Percentiles rank a stretch among this genome's conserved stretches.
phyloP scores from a whole-genome alignment of 2,329 filamentous ascomycete genomes.

The Claviceps maximensis region DNA sequence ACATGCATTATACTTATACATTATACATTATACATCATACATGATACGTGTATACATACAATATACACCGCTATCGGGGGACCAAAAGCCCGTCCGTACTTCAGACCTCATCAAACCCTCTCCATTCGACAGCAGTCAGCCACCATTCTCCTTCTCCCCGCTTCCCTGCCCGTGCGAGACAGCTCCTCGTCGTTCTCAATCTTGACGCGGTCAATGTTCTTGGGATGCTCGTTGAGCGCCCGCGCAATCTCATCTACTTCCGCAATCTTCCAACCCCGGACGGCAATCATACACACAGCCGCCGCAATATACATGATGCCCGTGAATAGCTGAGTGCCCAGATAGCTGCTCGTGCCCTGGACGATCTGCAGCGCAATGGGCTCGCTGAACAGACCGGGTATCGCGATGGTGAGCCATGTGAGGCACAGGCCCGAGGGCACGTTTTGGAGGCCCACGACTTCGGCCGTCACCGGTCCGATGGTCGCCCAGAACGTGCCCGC shows the following conservation, averaged over 20 bases:
- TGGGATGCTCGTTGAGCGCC: slow-evolving; percentile 16
- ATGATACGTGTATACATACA: no score
- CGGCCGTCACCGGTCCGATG: slow-evolving; percentile 55
- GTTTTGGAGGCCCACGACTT: slow-evolving; percentile 57
- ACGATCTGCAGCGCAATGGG: slow-evolving; percentile 47
- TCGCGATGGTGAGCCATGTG: slow-evolving; percentile 56
- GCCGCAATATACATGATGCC: slow-evolving; percentile 47
- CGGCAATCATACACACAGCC: slow-evolving; percentile 17
- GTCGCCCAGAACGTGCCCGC: slow-evolving; percentile 61
- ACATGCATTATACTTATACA: no score
- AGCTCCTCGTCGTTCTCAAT: slow-evolving; percentile 18
- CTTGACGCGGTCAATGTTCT: slow-evolving; percentile 18
- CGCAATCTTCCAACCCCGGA: slow-evolving; percentile 26
- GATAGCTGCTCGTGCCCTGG: slow-evolving; percentile 31
- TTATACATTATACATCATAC: no score
- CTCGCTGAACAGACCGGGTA: slow-evolving; percentile 58
- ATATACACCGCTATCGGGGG: no score
- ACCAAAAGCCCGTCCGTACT: no score
- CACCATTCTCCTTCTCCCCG: slow-evolving; percentile 20
- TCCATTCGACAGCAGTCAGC: slow-evolving; percentile 17
- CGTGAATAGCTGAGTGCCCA: slow-evolving; percentile 43
- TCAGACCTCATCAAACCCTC: slow-evolving; percentile 11
- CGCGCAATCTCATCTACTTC: slow-evolving; percentile 20
- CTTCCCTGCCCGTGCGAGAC: slow-evolving; percentile 15
- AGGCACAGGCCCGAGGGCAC: slow-evolving; percentile 57